A percentile compares a stretch with the other conserved stretches of the same genome.
Conservation (phyloP, 2,329 filamentous ascomycete species). For the Penicillium brevicompactum region DNA sequence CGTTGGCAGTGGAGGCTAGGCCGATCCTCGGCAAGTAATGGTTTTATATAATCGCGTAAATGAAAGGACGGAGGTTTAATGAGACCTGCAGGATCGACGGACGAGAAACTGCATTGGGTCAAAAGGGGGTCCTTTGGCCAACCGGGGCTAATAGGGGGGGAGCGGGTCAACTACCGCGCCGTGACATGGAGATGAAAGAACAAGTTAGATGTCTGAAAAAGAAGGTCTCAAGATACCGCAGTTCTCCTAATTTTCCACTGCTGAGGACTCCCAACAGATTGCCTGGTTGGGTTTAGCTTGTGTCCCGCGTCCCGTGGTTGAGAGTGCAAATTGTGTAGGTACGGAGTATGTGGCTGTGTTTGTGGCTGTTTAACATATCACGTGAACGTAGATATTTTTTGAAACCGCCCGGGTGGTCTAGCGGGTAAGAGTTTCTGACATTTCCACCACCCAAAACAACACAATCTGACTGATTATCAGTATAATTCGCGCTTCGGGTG, state of each 20-base stretch:
- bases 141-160: constrained; percentile 20
- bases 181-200: constrained; percentile 9
- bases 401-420: too few relatives aligned
- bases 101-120: constrained; percentile 25
- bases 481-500: too few relatives aligned
- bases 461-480: too few relatives aligned
- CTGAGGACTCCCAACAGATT: constrained; percentile 15
- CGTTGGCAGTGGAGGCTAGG: not conserved
- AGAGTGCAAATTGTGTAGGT: not conserved
- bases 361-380: too few relatives aligned
- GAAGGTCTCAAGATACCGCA: not conserved
- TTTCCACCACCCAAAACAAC: too few relatives aligned
- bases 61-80: constrained; percentile 25
- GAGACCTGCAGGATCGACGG: constrained; percentile 25
- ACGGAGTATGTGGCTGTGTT: too few relatives aligned
- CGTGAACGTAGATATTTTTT: too few relatives aligned
- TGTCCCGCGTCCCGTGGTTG: constrained; percentile 25
- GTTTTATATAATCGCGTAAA: constrained; percentile 8
- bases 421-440: too few relatives aligned
- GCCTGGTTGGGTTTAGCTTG: constrained; percentile 24
- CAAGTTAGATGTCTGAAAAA: not conserved
- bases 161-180: constrained; percentile 11
- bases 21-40: constrained; percentile 2
- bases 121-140: constrained; percentile 25
- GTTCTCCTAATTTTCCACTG: not conserved